Evolutionary conservation across 1,284 basidiomycete species (phyloP).

Genomic region (Cystobasidium pallidum): DNA sequence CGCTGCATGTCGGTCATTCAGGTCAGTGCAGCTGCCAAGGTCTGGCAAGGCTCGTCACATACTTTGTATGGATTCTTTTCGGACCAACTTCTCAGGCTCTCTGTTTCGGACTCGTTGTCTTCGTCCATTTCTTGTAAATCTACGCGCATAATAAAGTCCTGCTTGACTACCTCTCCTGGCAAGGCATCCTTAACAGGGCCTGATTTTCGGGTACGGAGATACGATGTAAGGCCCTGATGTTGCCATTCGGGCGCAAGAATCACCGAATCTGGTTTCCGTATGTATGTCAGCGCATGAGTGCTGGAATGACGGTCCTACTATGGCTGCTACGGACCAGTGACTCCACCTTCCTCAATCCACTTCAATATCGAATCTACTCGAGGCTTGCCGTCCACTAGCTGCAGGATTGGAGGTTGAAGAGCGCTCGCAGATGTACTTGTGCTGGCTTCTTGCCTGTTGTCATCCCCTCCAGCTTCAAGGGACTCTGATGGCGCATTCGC

Average conservation of each 20-base stretch:
- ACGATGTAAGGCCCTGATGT: constrained; percentile 47
- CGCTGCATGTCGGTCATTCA: constrained; percentile 45
- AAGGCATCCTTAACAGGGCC: constrained; percentile 34
- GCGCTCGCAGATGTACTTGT: constrained; percentile 11
- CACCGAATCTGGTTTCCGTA: constrained; percentile 69
- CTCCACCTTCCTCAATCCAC: constrained; percentile 84
- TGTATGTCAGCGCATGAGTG: neutral
- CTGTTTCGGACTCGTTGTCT: constrained; percentile 43
- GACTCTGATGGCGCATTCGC: constrained; percentile 21
- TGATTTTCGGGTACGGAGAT: constrained; percentile 48
- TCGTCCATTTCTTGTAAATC: constrained; percentile 46
- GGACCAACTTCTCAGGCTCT: constrained; percentile 48
- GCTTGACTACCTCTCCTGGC: constrained; percentile 42
- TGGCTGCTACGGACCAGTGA: constrained; percentile 66
- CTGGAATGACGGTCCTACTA: neutral
- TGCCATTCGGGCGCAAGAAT: constrained; percentile 67
- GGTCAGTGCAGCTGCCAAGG: neutral
- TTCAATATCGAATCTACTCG: constrained; percentile 80
- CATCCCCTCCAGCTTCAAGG: constrained; percentile 16
- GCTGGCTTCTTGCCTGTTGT: constrained; percentile 19
- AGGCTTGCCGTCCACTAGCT: constrained; percentile 83
- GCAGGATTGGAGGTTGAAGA: constrained; percentile 69
- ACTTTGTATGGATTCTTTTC: constrained; percentile 50
- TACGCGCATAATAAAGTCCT: constrained; percentile 50
- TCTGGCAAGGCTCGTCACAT: neutral